Percentiles rank a stretch among this genome's conserved stretches.
Evolutionary conservation across 768 basidiomycete species (phyloP).

Genomic region (Termitomyces eurrhizus): DNA sequence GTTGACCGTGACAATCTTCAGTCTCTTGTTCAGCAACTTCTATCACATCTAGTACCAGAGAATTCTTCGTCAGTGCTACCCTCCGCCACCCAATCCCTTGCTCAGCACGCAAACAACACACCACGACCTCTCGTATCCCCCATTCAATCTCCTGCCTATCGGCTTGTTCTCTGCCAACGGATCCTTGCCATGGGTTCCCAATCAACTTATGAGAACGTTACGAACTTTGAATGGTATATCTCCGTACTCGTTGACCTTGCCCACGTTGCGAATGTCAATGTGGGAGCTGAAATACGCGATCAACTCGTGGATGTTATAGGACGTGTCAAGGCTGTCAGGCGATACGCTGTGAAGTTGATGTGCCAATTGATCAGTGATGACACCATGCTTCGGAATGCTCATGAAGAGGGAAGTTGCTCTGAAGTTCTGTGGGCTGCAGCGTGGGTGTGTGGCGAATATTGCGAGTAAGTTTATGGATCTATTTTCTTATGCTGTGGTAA

Average conservation of each 20-base stretch:
- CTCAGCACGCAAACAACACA: slow-evolving; percentile 32
- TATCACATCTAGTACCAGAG: slow-evolving; percentile 79
- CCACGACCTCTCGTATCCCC: slow-evolving; percentile 44
- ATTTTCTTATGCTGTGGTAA: not conserved
- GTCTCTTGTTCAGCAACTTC: slow-evolving; percentile 84
- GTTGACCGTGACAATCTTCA: slow-evolving; percentile 82
- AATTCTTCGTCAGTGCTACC: slow-evolving; percentile 45
- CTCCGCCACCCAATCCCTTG: slow-evolving; percentile 59
- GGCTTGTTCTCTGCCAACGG: slow-evolving; percentile 73
- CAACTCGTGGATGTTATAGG: slow-evolving; percentile 86
- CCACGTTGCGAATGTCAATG: slow-evolving; percentile 77
- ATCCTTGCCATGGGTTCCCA: slow-evolving; percentile 86
- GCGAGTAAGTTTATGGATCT: slow-evolving; percentile 53
- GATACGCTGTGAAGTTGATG: slow-evolving; percentile 83
- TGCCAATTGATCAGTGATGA: slow-evolving; percentile 79
- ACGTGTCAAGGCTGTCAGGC: slow-evolving; percentile 70
- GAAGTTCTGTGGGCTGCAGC: slow-evolving; percentile 93
- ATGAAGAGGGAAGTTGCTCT: slow-evolving; percentile 69
- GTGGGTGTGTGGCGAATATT: slow-evolving; percentile 95
- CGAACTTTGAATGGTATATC: slow-evolving; percentile 97
- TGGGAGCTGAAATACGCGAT: slow-evolving; percentile 75
- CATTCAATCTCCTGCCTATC: slow-evolving; percentile 78
- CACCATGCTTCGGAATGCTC: slow-evolving; percentile 60
- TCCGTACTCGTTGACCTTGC: slow-evolving; percentile 92
- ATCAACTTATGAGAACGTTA: slow-evolving; percentile 80